A percentile compares a stretch with the other conserved stretches of the same genome.
Evolutionary conservation across 257 asterid species (phyloP).

Genomic region (Scutellaria barbata): DNA sequence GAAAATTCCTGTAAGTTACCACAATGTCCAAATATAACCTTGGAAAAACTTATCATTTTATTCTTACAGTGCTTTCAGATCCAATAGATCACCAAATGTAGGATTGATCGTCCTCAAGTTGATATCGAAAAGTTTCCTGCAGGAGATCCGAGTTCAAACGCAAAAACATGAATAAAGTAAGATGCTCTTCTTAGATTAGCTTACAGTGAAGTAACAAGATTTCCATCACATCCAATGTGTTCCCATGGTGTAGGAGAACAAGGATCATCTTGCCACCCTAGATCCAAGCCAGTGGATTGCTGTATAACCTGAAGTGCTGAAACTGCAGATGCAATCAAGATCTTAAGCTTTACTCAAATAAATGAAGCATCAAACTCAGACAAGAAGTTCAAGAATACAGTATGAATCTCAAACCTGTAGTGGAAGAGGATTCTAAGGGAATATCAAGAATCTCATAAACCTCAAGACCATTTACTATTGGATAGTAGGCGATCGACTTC

Average conservation of each 20-base stretch:
- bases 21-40: slow-evolving; percentile 1
- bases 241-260: slow-evolving; percentile 91
- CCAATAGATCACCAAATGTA: slow-evolving; percentile 76
- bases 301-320: slow-evolving; percentile 93
- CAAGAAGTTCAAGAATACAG: slow-evolving; percentile 7
- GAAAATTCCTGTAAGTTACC: slow-evolving; percentile 19
- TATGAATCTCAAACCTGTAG: slow-evolving; percentile 60
- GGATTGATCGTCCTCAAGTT: slow-evolving; percentile 86
- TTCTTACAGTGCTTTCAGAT: slow-evolving; percentile 82
- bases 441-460: slow-evolving; percentile 78
- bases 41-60: neutral
- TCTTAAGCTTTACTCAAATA: neutral
- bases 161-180: neutral
- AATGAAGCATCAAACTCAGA: slow-evolving; percentile 16
- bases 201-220: slow-evolving; percentile 81
- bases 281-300: slow-evolving; percentile 68
- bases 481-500: slow-evolving; percentile 69
- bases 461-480: slow-evolving; percentile 83
- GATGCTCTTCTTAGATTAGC: slow-evolving; percentile 29
- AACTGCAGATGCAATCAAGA: slow-evolving; percentile 48
- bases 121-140: slow-evolving; percentile 72
- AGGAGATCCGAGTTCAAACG: slow-evolving; percentile 19
- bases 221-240: slow-evolving; percentile 80
- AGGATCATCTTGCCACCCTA: slow-evolving; percentile 93
- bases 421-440: slow-evolving; percentile 81